Percentiles rank a stretch among this genome's conserved stretches.
Evolutionary conservation across 2,329 filamentous ascomycete species (phyloP).

Genomic region (Zasmidium cellare): DNA sequence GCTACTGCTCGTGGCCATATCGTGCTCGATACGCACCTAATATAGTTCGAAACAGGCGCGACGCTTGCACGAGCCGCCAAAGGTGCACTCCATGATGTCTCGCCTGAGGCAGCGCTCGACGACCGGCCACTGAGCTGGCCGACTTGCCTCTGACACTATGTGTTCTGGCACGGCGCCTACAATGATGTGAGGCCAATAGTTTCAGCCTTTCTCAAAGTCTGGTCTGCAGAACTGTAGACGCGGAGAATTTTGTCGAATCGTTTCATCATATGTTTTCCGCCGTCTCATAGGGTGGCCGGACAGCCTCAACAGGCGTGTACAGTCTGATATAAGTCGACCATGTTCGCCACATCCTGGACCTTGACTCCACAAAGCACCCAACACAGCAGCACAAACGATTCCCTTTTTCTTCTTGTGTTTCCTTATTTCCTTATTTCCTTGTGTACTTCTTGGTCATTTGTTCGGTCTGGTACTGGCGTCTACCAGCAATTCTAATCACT

Average conservation of each 20-base stretch:
- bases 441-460: constrained; percentile 28
- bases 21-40: constrained; percentile 11
- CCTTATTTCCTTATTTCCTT: constrained; percentile 33
- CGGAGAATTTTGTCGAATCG: constrained; percentile 8
- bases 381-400: background rate
- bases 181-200: constrained; percentile 12
- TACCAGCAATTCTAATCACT: constrained; percentile 19
- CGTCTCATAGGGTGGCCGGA: constrained; percentile 10
- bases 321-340: constrained; percentile 24
- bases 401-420: constrained; percentile 13
- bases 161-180: constrained; percentile 21
- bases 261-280: constrained; percentile 18
- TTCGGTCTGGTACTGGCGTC: constrained; percentile 35
- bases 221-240: constrained; percentile 13
- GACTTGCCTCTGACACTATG: background rate
- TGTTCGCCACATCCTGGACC: constrained; percentile 6
- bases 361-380: constrained; percentile 1
- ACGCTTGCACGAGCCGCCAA: constrained; percentile 20
- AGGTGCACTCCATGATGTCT: constrained; percentile 22
- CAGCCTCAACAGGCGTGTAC: background rate
- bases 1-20: constrained; percentile 5
- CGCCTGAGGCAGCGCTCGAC: constrained; percentile 19
- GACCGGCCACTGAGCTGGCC: constrained; percentile 19
- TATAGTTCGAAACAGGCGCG: constrained; percentile 35
- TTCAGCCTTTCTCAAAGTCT: constrained; percentile 19